Percentiles rank a stretch among this genome's conserved stretches.
Conservation (phyloP, 441 rosid genomes). For the Jatropha multifida region DNA sequence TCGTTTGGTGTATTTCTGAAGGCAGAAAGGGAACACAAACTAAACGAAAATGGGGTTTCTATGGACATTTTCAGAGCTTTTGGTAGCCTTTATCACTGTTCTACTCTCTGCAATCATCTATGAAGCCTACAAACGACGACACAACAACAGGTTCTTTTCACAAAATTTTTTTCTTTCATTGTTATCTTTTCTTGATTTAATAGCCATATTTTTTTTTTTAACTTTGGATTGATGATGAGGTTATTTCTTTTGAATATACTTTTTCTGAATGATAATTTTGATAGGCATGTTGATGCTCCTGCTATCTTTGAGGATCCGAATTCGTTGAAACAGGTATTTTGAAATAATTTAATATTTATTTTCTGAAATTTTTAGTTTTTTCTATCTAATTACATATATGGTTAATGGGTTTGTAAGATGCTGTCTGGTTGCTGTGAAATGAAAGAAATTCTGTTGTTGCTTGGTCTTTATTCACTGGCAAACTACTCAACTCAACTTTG, state of each 20-base stretch:
- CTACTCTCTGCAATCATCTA: conserved; percentile 39
- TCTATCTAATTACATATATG: background rate
- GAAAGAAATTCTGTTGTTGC: background rate
- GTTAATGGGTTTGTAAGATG: background rate
- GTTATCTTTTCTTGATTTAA: background rate
- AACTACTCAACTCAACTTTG: too few species aligned
- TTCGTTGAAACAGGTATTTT: conserved; percentile 63
- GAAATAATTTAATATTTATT: background rate
- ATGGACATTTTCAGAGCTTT: conserved; percentile 33
- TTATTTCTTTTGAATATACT: background rate
- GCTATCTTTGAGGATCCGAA: conserved; percentile 78
- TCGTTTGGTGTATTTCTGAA: background rate
- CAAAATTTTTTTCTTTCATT: background rate
- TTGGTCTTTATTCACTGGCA: too few species aligned
- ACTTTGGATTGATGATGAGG: background rate
- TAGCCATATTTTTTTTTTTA: background rate
- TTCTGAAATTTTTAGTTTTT: background rate
- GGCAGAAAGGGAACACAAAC: background rate
- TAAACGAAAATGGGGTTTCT: conserved; percentile 44
- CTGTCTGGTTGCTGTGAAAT: conserved; percentile 2
- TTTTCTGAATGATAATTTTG: conserved; percentile 6
- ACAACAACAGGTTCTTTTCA: conserved; percentile 42
- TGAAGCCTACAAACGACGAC: conserved; percentile 69
- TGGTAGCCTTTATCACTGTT: conserved; percentile 29
- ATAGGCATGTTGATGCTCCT: conserved; percentile 58